These are phyloP conservation scores for Xylaria acuta DNA, from an alignment of 495 filamentous ascomycete genomes.

Conservation along the genomic window DNA sequence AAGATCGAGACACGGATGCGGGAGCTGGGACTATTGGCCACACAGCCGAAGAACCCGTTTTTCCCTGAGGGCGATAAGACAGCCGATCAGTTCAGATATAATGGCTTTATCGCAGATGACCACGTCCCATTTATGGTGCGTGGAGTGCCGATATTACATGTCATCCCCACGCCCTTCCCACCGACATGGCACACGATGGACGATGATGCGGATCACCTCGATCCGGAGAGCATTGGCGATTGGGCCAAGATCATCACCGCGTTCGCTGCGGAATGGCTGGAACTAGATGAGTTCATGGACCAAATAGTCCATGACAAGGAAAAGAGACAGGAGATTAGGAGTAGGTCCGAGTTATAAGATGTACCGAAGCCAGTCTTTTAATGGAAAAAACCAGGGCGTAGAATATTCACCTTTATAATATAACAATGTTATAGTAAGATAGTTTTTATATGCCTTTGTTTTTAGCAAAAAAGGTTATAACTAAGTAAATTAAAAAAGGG, in stretches of 20 bases:
- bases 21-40: conserved; percentile 47
- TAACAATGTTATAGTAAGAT: too few species aligned
- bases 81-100: conserved; percentile 49
- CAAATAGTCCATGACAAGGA: neutral
- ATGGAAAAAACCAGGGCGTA: neutral
- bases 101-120: conserved; percentile 69
- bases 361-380: neutral
- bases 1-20: conserved; percentile 72
- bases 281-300: conserved; percentile 35
- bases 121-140: conserved; percentile 83
- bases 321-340: neutral
- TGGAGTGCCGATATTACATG: conserved; percentile 81
- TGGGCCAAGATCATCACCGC: conserved; percentile 81
- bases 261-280: conserved; percentile 89
- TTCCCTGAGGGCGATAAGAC: conserved; percentile 61
- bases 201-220: conserved; percentile 84
- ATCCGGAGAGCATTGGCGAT: conserved; percentile 77
- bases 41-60: conserved; percentile 43
- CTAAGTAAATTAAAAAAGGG: too few species aligned
- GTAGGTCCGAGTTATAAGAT: conserved; percentile 19
- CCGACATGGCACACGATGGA: conserved; percentile 78
- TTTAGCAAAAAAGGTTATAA: too few species aligned
- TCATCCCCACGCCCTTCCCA: conserved; percentile 83
- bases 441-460: too few species aligned
- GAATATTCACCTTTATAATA: neutral